These are phyloP conservation scores for Crithidia expoeki DNA, from an alignment of 208 protist genomes.

Conservation along the genomic window DNA sequence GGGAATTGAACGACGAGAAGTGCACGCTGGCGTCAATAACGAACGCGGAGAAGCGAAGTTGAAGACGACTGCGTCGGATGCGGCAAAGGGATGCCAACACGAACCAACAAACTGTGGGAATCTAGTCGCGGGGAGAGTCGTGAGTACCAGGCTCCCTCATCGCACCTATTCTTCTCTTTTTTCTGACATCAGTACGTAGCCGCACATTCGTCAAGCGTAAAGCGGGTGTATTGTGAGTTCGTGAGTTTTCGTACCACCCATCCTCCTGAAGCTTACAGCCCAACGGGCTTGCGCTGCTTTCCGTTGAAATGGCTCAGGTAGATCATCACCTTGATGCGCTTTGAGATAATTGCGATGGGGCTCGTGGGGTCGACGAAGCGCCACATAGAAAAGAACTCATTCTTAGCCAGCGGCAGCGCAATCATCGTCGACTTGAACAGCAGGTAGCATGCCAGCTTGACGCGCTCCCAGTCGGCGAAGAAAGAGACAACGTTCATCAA, in stretches of 20 bases:
- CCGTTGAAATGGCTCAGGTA: slow-evolving; percentile 61
- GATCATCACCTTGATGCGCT: slow-evolving; percentile 61
- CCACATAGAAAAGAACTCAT: slow-evolving; percentile 87
- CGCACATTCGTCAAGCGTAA: neutral
- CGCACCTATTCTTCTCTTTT: neutral
- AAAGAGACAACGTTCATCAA: slow-evolving; percentile 58
- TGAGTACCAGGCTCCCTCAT: neutral
- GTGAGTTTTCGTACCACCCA: too few relatives aligned
- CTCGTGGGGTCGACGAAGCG: slow-evolving; percentile 83
- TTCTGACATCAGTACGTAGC: neutral
- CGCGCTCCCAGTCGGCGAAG: slow-evolving; percentile 58
- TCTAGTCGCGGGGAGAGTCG: neutral
- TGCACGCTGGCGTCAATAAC: neutral
- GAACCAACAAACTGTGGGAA: too few relatives aligned
- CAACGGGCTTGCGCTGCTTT: slow-evolving; percentile 79
- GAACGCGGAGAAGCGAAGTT: too few relatives aligned
- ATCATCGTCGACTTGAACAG: slow-evolving; percentile 61
- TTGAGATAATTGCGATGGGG: slow-evolving; percentile 56
- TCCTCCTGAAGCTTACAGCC: slow-evolving; percentile 66
- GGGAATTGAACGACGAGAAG: neutral
- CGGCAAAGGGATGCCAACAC: too few relatives aligned
- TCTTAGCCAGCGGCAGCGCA: slow-evolving; percentile 59
- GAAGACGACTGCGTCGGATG: too few relatives aligned
- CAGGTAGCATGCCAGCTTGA: slow-evolving; percentile 62
- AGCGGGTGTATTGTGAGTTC: neutral